Conservation (phyloP, 495 filamentous ascomycete genomes). For the Sordaria brevicollis region DNA sequence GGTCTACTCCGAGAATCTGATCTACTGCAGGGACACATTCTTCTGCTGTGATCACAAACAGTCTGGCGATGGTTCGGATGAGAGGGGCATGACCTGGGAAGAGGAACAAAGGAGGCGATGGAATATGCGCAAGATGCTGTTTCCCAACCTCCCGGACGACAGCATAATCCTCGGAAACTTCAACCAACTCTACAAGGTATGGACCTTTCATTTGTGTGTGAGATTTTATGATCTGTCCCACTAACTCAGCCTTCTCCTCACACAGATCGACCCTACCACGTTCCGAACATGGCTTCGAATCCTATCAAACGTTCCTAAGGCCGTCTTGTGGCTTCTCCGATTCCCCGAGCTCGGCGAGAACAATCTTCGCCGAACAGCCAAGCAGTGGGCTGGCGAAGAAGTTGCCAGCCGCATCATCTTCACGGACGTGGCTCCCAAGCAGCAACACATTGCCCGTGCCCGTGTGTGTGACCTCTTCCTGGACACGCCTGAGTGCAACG, state of each 20-base stretch:
- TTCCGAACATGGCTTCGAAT: conserved; percentile 96
- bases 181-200: conserved; percentile 98
- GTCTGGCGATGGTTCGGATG: conserved; percentile 69
- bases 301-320: conserved; percentile 73
- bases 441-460: conserved; percentile 86
- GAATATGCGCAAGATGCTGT: conserved; percentile 91
- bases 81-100: conserved; percentile 62
- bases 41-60: conserved; percentile 98
- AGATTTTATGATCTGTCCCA: not conserved
- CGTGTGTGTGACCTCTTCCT: conserved; percentile 90
- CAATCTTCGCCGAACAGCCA: conserved; percentile 70
- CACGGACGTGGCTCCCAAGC: conserved; percentile 93
- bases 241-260: not conserved
- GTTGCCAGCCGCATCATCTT: conserved; percentile 91
- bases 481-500: conserved; percentile 97
- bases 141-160: conserved; percentile 74
- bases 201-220: conserved; percentile 8
- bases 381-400: conserved; percentile 71
- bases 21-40: conserved; percentile 91
- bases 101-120: conserved; percentile 77
- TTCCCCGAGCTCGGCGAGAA: conserved; percentile 91
- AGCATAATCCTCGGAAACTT: conserved; percentile 94
- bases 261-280: conserved; percentile 90
- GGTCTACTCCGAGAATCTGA: conserved; percentile 96
- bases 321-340: conserved; percentile 89